phyloP scores from a whole-genome alignment of 2,329 filamentous ascomycete genomes.

The Clonostachys chloroleuca region DNA sequence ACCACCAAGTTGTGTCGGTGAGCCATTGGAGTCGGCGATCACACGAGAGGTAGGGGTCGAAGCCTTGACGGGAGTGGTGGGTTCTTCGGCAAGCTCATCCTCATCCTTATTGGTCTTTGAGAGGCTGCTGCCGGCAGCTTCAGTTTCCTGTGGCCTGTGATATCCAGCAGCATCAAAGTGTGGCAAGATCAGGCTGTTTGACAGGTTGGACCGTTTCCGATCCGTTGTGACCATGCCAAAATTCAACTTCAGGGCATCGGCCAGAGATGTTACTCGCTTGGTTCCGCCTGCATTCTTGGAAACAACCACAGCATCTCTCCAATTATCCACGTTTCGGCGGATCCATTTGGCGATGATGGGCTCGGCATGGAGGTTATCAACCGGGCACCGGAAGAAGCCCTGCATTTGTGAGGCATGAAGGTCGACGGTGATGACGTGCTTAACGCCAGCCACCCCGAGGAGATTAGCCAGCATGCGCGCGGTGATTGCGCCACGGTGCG shows the following conservation, averaged over 20 bases:
- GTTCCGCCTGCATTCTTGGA: constrained; percentile 98
- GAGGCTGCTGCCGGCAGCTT: constrained; percentile 9
- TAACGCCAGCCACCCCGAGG: constrained; percentile 86
- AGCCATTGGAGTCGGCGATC: constrained; percentile 36
- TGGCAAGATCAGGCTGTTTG: constrained; percentile 72
- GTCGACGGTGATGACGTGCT: constrained; percentile 96
- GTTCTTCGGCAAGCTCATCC: constrained; percentile 10
- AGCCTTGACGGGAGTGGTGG: constrained; percentile 10
- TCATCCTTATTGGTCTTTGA: constrained; percentile 16
- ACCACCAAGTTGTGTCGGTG: constrained; percentile 26
- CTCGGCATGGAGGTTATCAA: constrained; percentile 96
- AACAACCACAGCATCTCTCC: constrained; percentile 90
- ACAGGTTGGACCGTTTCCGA: constrained; percentile 67
- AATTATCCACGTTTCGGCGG: constrained; percentile 77
- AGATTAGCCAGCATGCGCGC: constrained; percentile 96
- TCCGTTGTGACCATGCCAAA: constrained; percentile 96
- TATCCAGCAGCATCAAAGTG: constrained; percentile 59
- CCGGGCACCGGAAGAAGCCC: constrained; percentile 96
- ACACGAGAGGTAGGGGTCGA: constrained; percentile 16
- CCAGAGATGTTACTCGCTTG: constrained; percentile 92
- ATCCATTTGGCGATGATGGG: constrained; percentile 96
- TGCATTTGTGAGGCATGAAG: constrained; percentile 98
- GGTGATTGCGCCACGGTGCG: constrained; percentile 91
- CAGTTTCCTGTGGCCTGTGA: constrained; percentile 32
- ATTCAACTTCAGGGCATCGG: constrained; percentile 93